Percentiles rank a stretch among this genome's conserved stretches.
phyloP scores from a whole-genome alignment of 768 basidiomycete species.

The Termitomyces sp. region DNA sequence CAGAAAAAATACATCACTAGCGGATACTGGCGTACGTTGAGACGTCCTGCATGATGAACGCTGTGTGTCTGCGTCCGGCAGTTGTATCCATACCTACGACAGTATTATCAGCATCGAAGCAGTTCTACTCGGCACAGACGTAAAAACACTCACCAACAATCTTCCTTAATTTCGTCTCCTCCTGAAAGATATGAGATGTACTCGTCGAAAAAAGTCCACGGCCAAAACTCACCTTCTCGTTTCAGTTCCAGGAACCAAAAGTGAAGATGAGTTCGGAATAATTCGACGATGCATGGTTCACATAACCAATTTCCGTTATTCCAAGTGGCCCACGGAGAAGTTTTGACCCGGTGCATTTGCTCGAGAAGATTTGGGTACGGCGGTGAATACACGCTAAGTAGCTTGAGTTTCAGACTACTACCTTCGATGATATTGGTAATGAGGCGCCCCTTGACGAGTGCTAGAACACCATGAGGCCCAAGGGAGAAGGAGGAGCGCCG shows the following conservation, averaged over 20 bases:
- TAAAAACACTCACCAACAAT: constrained; percentile 20
- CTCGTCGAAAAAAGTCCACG: background rate
- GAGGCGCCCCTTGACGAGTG: background rate
- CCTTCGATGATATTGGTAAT: background rate
- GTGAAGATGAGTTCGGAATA: constrained; percentile 21
- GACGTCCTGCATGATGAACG: constrained; percentile 16
- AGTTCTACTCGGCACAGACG: background rate
- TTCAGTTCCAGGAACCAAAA: constrained; percentile 20
- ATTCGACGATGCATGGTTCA: constrained; percentile 18
- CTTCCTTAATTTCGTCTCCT: constrained; percentile 11
- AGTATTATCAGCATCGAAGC: background rate
- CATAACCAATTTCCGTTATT: constrained; percentile 25
- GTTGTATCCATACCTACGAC: constrained; percentile 25
- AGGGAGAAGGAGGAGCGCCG: constrained; percentile 1
- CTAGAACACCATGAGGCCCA: background rate
- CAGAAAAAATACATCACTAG: background rate
- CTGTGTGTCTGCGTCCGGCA: constrained; percentile 22
- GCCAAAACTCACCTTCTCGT: constrained; percentile 12
- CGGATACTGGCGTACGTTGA: constrained; percentile 18
- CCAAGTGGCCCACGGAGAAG: constrained; percentile 16
- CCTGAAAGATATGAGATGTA: background rate
- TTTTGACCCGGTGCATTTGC: constrained; percentile 12
- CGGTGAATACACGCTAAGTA: background rate
- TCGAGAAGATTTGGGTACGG: background rate
- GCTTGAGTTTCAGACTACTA: background rate